Conservation (phyloP, 208 protist genomes). For the Herpetomonas samuelpessoai region DNA sequence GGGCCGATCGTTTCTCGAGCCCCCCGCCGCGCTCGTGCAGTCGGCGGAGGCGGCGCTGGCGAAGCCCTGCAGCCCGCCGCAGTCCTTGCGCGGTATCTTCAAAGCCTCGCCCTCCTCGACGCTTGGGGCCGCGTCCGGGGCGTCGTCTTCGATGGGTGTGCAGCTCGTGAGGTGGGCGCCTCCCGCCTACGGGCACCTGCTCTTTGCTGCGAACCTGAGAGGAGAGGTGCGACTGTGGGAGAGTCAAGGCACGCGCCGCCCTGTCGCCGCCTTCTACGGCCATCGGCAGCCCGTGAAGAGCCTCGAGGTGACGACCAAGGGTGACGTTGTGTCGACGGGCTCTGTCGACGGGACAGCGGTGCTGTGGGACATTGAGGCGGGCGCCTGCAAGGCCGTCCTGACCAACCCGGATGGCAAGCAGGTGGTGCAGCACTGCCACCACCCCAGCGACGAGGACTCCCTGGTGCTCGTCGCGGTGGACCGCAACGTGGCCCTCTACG, state of each 20-base stretch:
- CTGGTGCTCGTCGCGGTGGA: slow-evolving; percentile 66
- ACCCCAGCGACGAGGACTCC: slow-evolving; percentile 50
- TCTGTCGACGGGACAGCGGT: slow-evolving; percentile 84
- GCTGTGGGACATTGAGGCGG: slow-evolving; percentile 96
- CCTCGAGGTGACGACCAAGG: slow-evolving; percentile 86
- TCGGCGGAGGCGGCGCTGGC: slow-evolving; percentile 16
- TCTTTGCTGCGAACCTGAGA: slow-evolving; percentile 92
- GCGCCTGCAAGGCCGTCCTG: slow-evolving; percentile 51
- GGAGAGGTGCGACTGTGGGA: slow-evolving; percentile 91
- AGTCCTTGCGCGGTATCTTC: slow-evolving; percentile 44
- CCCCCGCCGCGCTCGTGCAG: slow-evolving; percentile 46
- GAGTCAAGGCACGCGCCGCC: slow-evolving; percentile 48
- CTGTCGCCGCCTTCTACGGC: slow-evolving; percentile 91
- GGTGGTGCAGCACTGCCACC: slow-evolving; percentile 73
- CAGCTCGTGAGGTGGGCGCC: slow-evolving; percentile 92
- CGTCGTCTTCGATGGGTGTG: slow-evolving; percentile 66
- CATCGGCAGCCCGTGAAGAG: slow-evolving; percentile 92
- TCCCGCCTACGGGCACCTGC: slow-evolving; percentile 86
- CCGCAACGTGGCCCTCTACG: slow-evolving; percentile 81
- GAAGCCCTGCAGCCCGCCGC: slow-evolving; percentile 39
- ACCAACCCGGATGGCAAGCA: slow-evolving; percentile 60
- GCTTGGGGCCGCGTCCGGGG: slow-evolving; percentile 1
- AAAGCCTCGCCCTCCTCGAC: slow-evolving; percentile 2
- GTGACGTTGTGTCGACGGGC: slow-evolving; percentile 88
- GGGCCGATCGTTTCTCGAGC: slow-evolving; percentile 70